Evolutionary conservation across 2,329 filamentous ascomycete species (phyloP).

Genomic region (Colletotrichum scovillei): DNA sequence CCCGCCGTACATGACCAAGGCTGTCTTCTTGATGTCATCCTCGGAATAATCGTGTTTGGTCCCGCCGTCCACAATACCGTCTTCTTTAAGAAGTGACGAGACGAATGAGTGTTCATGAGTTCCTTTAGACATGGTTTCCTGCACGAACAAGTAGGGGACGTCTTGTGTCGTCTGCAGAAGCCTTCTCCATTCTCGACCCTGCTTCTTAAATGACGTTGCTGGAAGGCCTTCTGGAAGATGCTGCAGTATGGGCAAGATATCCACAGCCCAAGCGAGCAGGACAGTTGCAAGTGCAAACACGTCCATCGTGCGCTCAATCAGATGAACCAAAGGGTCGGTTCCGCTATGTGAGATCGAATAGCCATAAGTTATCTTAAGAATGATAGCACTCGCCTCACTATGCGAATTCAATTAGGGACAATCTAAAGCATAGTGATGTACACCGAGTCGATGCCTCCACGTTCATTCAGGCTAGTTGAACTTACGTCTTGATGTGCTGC

Average conservation of each 20-base stretch:
- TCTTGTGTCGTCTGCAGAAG: slow-evolving; percentile 6
- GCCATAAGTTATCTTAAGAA: slow-evolving; percentile 29
- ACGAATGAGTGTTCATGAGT: slow-evolving; percentile 5
- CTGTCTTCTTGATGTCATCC: slow-evolving; percentile 27
- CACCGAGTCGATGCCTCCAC: not conserved
- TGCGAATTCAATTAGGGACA: not conserved
- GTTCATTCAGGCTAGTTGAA: not conserved
- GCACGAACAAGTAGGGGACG: slow-evolving; percentile 41
- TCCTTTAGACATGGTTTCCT: slow-evolving; percentile 2
- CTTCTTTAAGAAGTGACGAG: not conserved
- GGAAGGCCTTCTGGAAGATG: slow-evolving; percentile 29
- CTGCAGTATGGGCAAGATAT: slow-evolving; percentile 21
- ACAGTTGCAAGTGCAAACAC: slow-evolving; percentile 28
- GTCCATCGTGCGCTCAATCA: slow-evolving; percentile 19
- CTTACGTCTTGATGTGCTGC: slow-evolving; percentile 55
- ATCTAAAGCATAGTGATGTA: not conserved
- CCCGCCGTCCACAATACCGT: not conserved
- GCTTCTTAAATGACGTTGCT: slow-evolving; percentile 26
- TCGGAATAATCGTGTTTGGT: not conserved
- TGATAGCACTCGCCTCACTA: slow-evolving; percentile 33
- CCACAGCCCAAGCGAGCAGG: slow-evolving; percentile 28
- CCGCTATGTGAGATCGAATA: slow-evolving; percentile 19
- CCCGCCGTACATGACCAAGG: slow-evolving; percentile 22
- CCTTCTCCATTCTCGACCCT: slow-evolving; percentile 17
- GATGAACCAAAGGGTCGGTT: slow-evolving; percentile 21